Evolutionary conservation across 805 yeast species (phyloP), one percentile per base, ranked within the genome.

Genomic region (Maudiozyma bulderi): DNA sequence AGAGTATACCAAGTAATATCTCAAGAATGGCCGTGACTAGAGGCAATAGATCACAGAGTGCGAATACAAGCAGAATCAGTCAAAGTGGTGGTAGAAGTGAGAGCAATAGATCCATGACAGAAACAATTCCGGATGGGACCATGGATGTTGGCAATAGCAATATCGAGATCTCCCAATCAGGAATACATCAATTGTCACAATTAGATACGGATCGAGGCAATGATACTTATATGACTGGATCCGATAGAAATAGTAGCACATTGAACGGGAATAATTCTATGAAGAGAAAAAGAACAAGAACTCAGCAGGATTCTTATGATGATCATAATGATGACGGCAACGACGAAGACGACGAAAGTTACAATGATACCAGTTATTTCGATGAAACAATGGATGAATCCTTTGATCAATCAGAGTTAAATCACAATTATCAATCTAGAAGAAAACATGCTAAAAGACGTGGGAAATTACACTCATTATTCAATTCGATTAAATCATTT

Each of bases 121-220:
- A 35, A 3, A 5, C 14, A 35, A 13, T 9, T 4, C 42, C 14
- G 5, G 42, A 39, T 5, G 42, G 11, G 13, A 39, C 26, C 5
- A 20, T 39, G 42, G 44, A 42, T 31, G 44, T 42, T 31, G 44
- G 44, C 4, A 42, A 42, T 29, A 42, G 44, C 13, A 42, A 42
- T 28, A 42, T 42, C 6, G 44, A 42, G 35, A 42, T 42, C 11
- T 42, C 44, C 5, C 28, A 42, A 20, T 31, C 44, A 7, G 43
- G 33, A 6, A 28, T 40, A 28, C 43, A 39, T 8, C 42, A 26
- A 8, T 10, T 34, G 5, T 34, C 37, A n/a, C n/a, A 10, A n/a
- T 15, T 28, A 5, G 28, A 39, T 20, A 35, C 38, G 3, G 13
- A 14, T 13, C 15, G 6, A 13, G 38, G 5, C 7, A 15, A n/a